A percentile compares a stretch with the other conserved stretches of the same genome.
Conservation (phyloP, 2,329 filamentous ascomycete species). For the Penicillium sp. region DNA sequence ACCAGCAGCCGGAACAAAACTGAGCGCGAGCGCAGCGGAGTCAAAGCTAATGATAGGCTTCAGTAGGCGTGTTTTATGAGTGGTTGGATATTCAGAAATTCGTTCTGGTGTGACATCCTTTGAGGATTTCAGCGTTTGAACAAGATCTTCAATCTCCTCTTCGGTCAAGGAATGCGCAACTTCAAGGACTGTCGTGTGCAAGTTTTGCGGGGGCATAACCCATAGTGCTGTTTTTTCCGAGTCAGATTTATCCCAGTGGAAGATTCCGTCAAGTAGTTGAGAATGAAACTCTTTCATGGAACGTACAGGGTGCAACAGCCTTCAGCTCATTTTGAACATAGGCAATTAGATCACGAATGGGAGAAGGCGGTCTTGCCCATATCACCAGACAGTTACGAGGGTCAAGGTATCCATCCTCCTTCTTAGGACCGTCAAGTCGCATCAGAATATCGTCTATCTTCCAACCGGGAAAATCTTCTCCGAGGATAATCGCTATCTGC, state of each 20-base stretch:
- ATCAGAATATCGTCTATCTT: conserved; percentile 74
- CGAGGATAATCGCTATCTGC: conserved; percentile 73
- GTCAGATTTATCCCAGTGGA: neutral
- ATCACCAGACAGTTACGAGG: conserved; percentile 79
- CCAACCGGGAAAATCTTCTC: conserved; percentile 66
- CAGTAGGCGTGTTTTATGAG: conserved; percentile 72
- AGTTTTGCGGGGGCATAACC: conserved; percentile 78
- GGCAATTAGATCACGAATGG: conserved; percentile 67
- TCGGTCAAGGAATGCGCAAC: conserved; percentile 77
- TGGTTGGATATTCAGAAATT: conserved; percentile 69
- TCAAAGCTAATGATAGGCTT: conserved; percentile 85
- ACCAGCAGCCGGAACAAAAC: conserved; percentile 77
- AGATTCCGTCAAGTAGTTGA: too few species aligned
- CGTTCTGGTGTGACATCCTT: conserved; percentile 7
- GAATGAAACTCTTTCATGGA: neutral
- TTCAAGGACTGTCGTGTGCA: conserved; percentile 84
- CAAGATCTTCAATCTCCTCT: conserved; percentile 67
- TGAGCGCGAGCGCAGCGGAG: conserved; percentile 79
- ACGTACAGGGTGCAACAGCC: conserved; percentile 70
- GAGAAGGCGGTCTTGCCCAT: conserved; percentile 78
- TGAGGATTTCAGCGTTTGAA: conserved; percentile 54
- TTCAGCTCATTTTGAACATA: conserved; percentile 69
- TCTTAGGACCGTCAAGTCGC: conserved; percentile 65
- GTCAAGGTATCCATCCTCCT: conserved; percentile 73
- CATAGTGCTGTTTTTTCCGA: conserved; percentile 65